Evolutionary conservation across 495 filamentous ascomycete species (phyloP), one percentile per base, ranked within the genome.

Genomic region (Cudoniella acicularis): DNA sequence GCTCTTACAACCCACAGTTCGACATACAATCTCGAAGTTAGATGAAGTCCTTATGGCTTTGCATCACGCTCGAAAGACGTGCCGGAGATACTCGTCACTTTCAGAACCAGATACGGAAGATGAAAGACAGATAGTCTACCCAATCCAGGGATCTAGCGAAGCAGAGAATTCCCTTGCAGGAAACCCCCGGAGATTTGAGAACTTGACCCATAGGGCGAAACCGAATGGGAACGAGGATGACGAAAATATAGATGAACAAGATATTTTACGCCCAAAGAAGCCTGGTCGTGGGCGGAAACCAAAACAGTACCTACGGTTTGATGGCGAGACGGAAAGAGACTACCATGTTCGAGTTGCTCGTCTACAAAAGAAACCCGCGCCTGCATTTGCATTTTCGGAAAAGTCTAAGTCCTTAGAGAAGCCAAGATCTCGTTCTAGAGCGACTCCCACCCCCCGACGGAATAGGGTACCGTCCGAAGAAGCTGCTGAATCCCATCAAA

Each of bases 11-110:
- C 88, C 90, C 0, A 76, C 82, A 1, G 72, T 85, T 4, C 79
- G 85, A 10, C 82, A 85, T 62, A 79, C 91, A 9, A 75, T 94
- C 20, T 65, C 77, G 0, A 76, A 83, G 22, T 62, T 96, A 3
- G 89, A 94, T 58, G 72, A 74, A 2, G 75, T 91, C 0, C 78
- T 95, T 2, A 74, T 74, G 17, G 79, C 83, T 1, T 76, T 96
- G 0, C 89, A 90, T 63, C 81, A 84, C 55, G 72, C 82, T 8
- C 79, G 84, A 27, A 72, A 79, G 30, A 72, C 77, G 3, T 76
- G 73, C 25, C 49, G 69, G 16, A 48, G 60, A 56, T 54, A 73
- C 23, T 62, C 64, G 24, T 72, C 71, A 0, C 67, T 67, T 6
- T 75, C 70, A 3, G 63, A 65, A 49, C 11, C 49, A 0, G n/a